A percentile compares a stretch with the other conserved stretches of the same genome.
Evolutionary conservation across 192 early-diverging fungal genomes (phyloP).

Genomic region (Coemansia sp.): DNA sequence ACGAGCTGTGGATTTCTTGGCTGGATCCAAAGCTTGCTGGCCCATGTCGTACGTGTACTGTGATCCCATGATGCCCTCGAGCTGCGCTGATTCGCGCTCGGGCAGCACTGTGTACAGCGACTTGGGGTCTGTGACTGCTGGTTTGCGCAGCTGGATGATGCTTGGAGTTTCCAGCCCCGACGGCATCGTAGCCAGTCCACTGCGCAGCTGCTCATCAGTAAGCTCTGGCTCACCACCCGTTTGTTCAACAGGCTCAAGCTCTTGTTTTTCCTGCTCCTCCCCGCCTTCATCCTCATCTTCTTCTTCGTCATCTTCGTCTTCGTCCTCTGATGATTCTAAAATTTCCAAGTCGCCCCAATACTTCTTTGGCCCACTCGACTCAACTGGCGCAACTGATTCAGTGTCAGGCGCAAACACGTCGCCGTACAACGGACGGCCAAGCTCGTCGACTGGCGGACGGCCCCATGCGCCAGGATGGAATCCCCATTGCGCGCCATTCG

Average conservation of each 20-base stretch:
- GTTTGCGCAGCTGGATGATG: slow-evolving; percentile 89
- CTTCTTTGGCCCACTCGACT: slow-evolving; percentile 29
- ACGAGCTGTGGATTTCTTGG: slow-evolving; percentile 33
- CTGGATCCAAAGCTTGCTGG: slow-evolving; percentile 47
- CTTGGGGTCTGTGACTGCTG: slow-evolving; percentile 43
- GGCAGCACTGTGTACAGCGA: slow-evolving; percentile 84
- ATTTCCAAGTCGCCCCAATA: slow-evolving; percentile 91
- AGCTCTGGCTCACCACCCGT: slow-evolving; percentile 10
- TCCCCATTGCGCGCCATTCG: slow-evolving; percentile 96
- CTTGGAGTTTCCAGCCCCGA: slow-evolving; percentile 82
- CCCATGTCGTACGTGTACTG: slow-evolving; percentile 85
- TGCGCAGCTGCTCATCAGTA: slow-evolving; percentile 63
- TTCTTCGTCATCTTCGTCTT: slow-evolving; percentile 73
- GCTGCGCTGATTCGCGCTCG: slow-evolving; percentile 65
- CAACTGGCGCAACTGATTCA: slow-evolving; percentile 23
- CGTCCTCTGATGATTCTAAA: slow-evolving; percentile 62
- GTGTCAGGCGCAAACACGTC: slow-evolving; percentile 83
- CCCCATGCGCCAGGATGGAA: slow-evolving; percentile 97
- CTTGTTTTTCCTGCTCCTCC: slow-evolving; percentile 33
- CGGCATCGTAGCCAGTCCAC: slow-evolving; percentile 56
- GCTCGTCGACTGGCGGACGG: slow-evolving; percentile 80
- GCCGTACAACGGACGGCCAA: slow-evolving; percentile 89
- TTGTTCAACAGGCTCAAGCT: slow-evolving; percentile 28
- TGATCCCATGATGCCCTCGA: slow-evolving; percentile 91
- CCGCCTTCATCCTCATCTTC: slow-evolving; percentile 62